A percentile compares a stretch with the other conserved stretches of the same genome.
phyloP scores from a whole-genome alignment of 2,329 filamentous ascomycete species.

The Calonectria fujianensis region DNA sequence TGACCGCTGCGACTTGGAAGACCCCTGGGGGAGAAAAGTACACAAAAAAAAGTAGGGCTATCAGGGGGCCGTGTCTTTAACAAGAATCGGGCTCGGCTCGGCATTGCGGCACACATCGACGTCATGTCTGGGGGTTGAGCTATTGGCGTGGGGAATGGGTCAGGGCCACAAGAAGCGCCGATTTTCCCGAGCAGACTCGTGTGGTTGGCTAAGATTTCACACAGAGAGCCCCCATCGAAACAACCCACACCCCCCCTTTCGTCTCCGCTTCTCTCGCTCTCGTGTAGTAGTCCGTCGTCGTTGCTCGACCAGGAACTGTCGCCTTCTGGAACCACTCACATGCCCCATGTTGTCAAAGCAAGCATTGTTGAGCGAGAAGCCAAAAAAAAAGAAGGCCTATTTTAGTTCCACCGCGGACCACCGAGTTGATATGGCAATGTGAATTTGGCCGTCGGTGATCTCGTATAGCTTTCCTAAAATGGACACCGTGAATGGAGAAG shows the following conservation, averaged over 20 bases:
- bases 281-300: slow-evolving; percentile 10
- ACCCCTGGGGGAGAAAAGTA: not conserved
- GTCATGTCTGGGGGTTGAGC: slow-evolving; percentile 48
- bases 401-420: not conserved
- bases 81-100: slow-evolving; percentile 44
- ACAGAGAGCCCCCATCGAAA: slow-evolving; percentile 24
- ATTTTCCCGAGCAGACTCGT: slow-evolving; percentile 51
- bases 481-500: slow-evolving; percentile 16
- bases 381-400: not conserved
- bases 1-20: not conserved
- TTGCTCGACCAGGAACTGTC: slow-evolving; percentile 16
- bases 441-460: slow-evolving; percentile 12
- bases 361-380: no score
- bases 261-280: not conserved
- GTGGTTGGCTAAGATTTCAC: slow-evolving; percentile 37
- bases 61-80: slow-evolving; percentile 35
- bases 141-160: slow-evolving; percentile 49
- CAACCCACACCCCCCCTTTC: slow-evolving; percentile 13
- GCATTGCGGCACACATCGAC: slow-evolving; percentile 55
- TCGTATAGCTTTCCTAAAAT: slow-evolving; percentile 42
- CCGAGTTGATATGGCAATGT: slow-evolving; percentile 5
- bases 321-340: slow-evolving; percentile 35
- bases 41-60: slow-evolving; percentile 14
- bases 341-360: slow-evolving; percentile 20
- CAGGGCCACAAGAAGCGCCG: slow-evolving; percentile 49